These are phyloP conservation scores for Myxozyma sirexii DNA, from an alignment of 805 yeast species.

Conservation along the genomic window DNA sequence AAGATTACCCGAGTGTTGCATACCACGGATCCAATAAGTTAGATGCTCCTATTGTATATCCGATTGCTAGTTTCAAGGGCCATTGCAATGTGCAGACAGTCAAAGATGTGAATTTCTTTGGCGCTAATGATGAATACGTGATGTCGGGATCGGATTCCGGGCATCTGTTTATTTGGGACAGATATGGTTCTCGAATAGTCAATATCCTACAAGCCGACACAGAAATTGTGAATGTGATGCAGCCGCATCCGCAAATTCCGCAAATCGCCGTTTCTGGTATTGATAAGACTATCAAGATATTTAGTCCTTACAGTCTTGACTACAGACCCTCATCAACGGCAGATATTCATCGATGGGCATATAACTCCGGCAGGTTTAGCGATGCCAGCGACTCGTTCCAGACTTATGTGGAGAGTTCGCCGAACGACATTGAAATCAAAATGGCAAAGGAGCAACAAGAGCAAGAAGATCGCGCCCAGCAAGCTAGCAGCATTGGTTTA, in stretches of 20 bases:
- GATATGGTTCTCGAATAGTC: slow-evolving; percentile 17
- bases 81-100: slow-evolving; percentile 33
- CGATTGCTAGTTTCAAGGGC: slow-evolving; percentile 12
- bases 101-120: slow-evolving; percentile 33
- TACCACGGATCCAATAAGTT: background rate
- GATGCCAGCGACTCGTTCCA: background rate
- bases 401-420: background rate
- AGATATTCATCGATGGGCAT: background rate
- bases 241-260: slow-evolving; percentile 32
- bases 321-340: slow-evolving; percentile 3
- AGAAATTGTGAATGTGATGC: slow-evolving; percentile 30
- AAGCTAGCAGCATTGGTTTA: too few relatives aligned
- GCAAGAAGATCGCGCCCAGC: background rate
- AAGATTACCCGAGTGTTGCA: too few relatives aligned
- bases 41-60: slow-evolving; percentile 11
- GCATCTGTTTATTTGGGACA: slow-evolving; percentile 33
- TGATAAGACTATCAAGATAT: slow-evolving; percentile 32
- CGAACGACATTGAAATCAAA: background rate
- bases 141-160: slow-evolving; percentile 36
- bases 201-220: slow-evolving; percentile 29
- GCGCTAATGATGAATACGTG: slow-evolving; percentile 32
- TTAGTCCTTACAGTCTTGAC: slow-evolving; percentile 27
- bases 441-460: background rate
- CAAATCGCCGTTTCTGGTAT: slow-evolving; percentile 35
- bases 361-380: background rate